These are phyloP conservation scores for Pythium insidiosum DNA, from an alignment of 352 stramenopile genomes.

Conservation along the genomic window DNA sequence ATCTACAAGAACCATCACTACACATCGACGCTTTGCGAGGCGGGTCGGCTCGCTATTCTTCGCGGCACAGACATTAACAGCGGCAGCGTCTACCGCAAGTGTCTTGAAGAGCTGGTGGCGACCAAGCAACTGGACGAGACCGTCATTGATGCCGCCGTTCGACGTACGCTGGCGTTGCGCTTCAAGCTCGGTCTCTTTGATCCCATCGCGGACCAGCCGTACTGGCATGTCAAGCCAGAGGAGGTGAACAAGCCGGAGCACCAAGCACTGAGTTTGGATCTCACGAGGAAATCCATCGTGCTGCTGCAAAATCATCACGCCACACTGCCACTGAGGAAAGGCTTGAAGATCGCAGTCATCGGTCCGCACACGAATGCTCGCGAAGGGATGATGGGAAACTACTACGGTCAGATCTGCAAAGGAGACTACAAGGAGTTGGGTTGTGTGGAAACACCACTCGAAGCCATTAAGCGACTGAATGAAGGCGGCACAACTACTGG, in stretches of 20 bases:
- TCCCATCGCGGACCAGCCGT: conserved; percentile 73
- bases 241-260: conserved; percentile 68
- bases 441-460: conserved; percentile 63
- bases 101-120: conserved; percentile 49
- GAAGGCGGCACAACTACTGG: conserved; percentile 29
- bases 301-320: conserved; percentile 88
- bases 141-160: conserved; percentile 48
- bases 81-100: conserved; percentile 68
- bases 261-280: conserved; percentile 55
- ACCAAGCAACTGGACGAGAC: conserved; percentile 39
- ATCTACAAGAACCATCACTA: conserved; percentile 78
- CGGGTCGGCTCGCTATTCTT: conserved; percentile 43
- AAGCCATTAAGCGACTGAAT: conserved; percentile 43
- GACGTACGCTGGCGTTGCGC: conserved; percentile 72
- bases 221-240: conserved; percentile 55
- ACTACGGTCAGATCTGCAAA: conserved; percentile 80
- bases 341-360: conserved; percentile 56
- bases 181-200: conserved; percentile 92
- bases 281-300: conserved; percentile 86
- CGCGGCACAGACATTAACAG: conserved; percentile 87
- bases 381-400: conserved; percentile 75
- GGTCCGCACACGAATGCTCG: conserved; percentile 68
- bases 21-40: conserved; percentile 62
- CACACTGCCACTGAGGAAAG: conserved; percentile 62
- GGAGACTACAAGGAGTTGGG: conserved; percentile 55